phyloP scores from a whole-genome alignment of 345 rosid species.

The Eucalyptus brandiana region DNA sequence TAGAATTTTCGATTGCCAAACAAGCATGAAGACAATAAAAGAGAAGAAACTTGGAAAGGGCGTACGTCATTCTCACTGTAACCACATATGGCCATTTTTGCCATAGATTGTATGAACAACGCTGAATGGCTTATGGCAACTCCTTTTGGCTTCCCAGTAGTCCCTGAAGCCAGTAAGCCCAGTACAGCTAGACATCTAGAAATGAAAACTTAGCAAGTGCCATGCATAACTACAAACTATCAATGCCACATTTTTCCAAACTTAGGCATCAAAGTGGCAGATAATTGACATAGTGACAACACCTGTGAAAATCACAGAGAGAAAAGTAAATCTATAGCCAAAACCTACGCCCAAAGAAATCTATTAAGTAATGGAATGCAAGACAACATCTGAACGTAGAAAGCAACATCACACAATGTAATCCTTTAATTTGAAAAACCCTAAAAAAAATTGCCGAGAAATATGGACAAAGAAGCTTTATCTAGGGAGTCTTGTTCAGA shows the following conservation, averaged over 20 bases:
- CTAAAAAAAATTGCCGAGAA: neutral
- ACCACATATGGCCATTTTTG: constrained; percentile 70
- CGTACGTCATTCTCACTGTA: constrained; percentile 80
- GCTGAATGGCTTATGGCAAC: constrained; percentile 68
- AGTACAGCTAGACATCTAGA: neutral
- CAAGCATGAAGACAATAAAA: neutral
- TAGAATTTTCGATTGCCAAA: neutral
- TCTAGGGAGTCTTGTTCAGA: neutral
- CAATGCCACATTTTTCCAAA: neutral
- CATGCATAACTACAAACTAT: neutral
- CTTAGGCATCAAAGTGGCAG: neutral
- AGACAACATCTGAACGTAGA: neutral
- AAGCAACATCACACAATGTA: neutral
- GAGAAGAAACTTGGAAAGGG: neutral
- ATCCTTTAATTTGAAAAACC: neutral
- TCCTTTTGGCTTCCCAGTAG: constrained; percentile 88
- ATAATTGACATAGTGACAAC: neutral
- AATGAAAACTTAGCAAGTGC: neutral
- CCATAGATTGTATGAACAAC: constrained; percentile 66
- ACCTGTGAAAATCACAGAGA: neutral
- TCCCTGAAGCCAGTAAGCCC: constrained; percentile 21
- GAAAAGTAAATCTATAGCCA: neutral
- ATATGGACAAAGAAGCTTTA: neutral
- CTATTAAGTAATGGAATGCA: neutral
- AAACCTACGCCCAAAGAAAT: neutral